Evolutionary conservation across 768 basidiomycete species (phyloP), one percentile per base, ranked within the genome.

Genomic region (Mycena pura): DNA sequence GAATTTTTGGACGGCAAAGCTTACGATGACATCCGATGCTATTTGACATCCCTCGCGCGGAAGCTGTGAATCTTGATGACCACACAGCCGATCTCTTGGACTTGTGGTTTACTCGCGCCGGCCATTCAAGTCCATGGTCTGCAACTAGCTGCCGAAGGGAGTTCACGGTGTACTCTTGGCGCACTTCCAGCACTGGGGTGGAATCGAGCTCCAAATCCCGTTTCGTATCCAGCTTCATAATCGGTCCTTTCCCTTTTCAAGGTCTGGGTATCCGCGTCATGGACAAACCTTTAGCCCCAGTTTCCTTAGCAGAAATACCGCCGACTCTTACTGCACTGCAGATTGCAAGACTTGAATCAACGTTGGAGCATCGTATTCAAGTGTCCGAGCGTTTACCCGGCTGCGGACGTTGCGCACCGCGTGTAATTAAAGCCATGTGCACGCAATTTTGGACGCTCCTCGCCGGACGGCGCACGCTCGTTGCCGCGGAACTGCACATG

Each of bases 21-120:
- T 19, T 56, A 46, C 34, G 44, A 56, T n/a, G 57, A 22, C 7
- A 43, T 43, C 1, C 39, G 5, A 9, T 6, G 1, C 45, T 48
- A 5, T 21, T 49, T 6, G 34, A 27, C 9, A 15, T 10, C 9
- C 19, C n/a, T 14, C 28, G 43, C 21, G 17, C 47, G 2, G 27
- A n/a, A 6, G 7, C 27, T 3, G 34, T n/a, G 22, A n/a, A 29
- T 1, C n/a, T n/a, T n/a, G n/a, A n/a, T n/a, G 46, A 40, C 27
- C 22, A 31, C 22, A 32, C 47, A 1, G 5, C 24, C 14, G 22
- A 29, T 24, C 57, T 58, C 13, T 6, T 50, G 38, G 47, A 43
- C 14, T 24, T 58, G 29, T 58, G 57, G 57, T 36, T 58, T 13
- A 17, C 57, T 2, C 46, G 57, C 3, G 27, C 57, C 1, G 39